phyloP scores from a whole-genome alignment of 345 rosid species.

The Rhizophora mangle region DNA sequence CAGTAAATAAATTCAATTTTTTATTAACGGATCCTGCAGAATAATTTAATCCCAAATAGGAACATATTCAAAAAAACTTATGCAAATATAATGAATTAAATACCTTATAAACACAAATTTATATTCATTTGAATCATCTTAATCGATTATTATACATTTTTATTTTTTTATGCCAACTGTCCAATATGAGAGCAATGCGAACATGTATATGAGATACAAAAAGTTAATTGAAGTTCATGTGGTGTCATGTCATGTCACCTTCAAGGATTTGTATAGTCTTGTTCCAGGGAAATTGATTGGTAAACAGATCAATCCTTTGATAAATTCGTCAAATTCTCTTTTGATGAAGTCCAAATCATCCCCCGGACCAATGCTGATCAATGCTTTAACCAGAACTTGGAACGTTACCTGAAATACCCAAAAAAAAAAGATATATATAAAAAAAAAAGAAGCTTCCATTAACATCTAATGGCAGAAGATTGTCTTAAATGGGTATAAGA shows the following conservation, averaged over 20 bases:
- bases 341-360: slow-evolving; percentile 62
- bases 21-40: too few species aligned
- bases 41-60: too few species aligned
- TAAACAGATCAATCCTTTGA: slow-evolving; percentile 87
- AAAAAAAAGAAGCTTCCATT: neutral
- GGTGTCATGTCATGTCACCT: slow-evolving; percentile 37
- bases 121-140: neutral
- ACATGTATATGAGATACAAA: too few species aligned
- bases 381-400: slow-evolving; percentile 59
- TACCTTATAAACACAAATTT: neutral
- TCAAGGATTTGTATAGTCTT: slow-evolving; percentile 71
- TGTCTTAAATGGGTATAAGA: neutral
- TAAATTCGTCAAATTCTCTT: slow-evolving; percentile 72
- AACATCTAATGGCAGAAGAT: neutral
- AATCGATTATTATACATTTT: too few species aligned
- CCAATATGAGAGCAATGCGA: too few species aligned
- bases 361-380: slow-evolving; percentile 67
- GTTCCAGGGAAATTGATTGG: slow-evolving; percentile 92
- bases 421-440: neutral
- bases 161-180: too few species aligned
- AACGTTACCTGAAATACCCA: slow-evolving; percentile 63
- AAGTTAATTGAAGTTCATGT: neutral
- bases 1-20: neutral
- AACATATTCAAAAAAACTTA: too few species aligned
- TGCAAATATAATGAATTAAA: too few species aligned